These are phyloP conservation scores for Ophiocordyceps camponoti-saundersi DNA, from an alignment of 2,329 filamentous ascomycete genomes.

Conservation along the genomic window DNA sequence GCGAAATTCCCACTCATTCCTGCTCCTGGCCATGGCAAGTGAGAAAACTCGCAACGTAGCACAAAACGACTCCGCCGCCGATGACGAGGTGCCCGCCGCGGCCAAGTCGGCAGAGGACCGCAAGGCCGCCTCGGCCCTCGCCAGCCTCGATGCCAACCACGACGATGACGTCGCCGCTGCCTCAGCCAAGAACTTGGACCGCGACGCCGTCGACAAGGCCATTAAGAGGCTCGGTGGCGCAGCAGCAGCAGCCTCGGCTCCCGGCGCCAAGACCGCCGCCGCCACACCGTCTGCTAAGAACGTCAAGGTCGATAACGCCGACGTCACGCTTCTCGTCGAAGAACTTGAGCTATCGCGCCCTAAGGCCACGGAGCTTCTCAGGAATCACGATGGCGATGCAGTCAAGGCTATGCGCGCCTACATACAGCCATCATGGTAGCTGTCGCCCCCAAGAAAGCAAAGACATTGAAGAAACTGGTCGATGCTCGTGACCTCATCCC, in stretches of 20 bases:
- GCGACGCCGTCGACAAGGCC: slow-evolving; percentile 53
- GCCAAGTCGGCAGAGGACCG: slow-evolving; percentile 59
- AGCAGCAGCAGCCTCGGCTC: slow-evolving; percentile 9
- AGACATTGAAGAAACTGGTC: too few relatives aligned
- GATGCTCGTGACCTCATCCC: too few relatives aligned
- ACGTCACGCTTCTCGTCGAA: slow-evolving; percentile 54
- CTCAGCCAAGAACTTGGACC: slow-evolving; percentile 43
- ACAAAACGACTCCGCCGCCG: slow-evolving; percentile 39
- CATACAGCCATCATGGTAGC: slow-evolving; percentile 4
- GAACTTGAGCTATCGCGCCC: slow-evolving; percentile 55
- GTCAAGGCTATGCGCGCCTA: slow-evolving; percentile 49
- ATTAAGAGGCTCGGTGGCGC: slow-evolving; percentile 42
- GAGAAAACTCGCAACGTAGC: slow-evolving; percentile 39
- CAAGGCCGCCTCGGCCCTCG: slow-evolving; percentile 59
- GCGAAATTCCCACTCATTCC: too few relatives aligned
- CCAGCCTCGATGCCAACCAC: slow-evolving; percentile 42
- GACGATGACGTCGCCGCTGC: slow-evolving; percentile 27
- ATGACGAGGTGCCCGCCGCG: slow-evolving; percentile 30
- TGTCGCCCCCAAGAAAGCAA: not conserved
- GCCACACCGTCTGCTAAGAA: slow-evolving; percentile 28
- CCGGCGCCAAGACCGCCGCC: slow-evolving; percentile 11
- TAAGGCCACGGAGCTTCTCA: slow-evolving; percentile 60
- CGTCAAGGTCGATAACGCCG: slow-evolving; percentile 58
- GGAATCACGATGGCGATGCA: slow-evolving; percentile 52
- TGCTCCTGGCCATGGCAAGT: slow-evolving; percentile 31